phyloP scores from a whole-genome alignment of 108 stramenopile genomes.

The Cyclotella distinguenda region DNA sequence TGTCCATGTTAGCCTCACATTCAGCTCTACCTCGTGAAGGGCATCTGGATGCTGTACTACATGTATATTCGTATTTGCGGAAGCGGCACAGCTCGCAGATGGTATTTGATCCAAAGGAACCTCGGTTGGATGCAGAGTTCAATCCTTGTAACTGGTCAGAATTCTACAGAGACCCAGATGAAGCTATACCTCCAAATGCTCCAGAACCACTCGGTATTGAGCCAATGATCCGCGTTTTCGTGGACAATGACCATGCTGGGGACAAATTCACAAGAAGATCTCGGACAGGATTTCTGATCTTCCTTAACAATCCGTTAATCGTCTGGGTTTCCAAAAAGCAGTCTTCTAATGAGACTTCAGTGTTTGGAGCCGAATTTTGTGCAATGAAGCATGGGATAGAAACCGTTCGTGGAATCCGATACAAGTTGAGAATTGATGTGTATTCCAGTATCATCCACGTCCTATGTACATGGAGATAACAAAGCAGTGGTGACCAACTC shows the following conservation, averaged over 20 bases:
- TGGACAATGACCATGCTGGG: constrained; percentile 41
- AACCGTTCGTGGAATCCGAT: constrained; percentile 32
- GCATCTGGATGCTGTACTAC: constrained; percentile 43
- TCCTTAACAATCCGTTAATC: constrained; percentile 19
- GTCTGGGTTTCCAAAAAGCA: constrained; percentile 34
- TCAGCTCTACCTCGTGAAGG: constrained; percentile 40
- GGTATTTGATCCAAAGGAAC: constrained; percentile 41
- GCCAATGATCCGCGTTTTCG: constrained; percentile 5
- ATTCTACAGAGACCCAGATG: constrained; percentile 6
- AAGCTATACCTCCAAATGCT: constrained; percentile 22
- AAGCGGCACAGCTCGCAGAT: constrained; percentile 22
- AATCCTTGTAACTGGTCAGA: neutral
- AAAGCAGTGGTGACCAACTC: constrained; percentile 8
- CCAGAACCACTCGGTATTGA: constrained; percentile 12
- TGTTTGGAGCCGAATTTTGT: constrained; percentile 5
- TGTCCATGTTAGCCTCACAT: constrained; percentile 47
- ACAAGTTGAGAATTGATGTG: constrained; percentile 44
- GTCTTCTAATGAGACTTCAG: constrained; percentile 23
- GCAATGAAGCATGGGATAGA: constrained; percentile 23
- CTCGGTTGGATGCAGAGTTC: neutral
- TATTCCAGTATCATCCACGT: constrained; percentile 27
- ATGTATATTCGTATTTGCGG: constrained; percentile 38
- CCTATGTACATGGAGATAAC: constrained; percentile 29
- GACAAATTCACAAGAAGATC: constrained; percentile 24
- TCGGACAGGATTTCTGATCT: constrained; percentile 23